These are phyloP conservation scores for Choricystis sp. DNA, from an alignment of 139 green algal genomes.

Conservation along the genomic window DNA sequence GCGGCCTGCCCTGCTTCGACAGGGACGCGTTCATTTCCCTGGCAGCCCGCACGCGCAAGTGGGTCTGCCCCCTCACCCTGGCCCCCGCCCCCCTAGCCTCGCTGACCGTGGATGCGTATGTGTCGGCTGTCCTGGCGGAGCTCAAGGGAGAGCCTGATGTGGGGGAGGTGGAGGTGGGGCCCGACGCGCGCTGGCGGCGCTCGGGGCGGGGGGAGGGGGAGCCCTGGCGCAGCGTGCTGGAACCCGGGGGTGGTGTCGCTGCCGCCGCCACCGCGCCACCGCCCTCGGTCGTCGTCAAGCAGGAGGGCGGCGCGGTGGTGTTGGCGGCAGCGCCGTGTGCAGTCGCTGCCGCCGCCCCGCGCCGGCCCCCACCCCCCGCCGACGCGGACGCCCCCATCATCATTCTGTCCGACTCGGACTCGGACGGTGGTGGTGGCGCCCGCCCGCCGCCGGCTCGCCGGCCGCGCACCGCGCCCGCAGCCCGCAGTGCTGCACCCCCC, in stretches of 20 bases:
- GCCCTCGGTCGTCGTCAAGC: neutral
- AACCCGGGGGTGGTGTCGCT: neutral
- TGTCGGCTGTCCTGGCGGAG: neutral
- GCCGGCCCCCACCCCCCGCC: no score
- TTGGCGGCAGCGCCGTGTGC: no score
- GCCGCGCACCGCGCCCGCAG: no score
- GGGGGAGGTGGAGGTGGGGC: neutral
- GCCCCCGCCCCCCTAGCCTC: neutral
- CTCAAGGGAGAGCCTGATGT: neutral
- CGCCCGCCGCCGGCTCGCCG: no score
- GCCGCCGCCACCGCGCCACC: neutral
- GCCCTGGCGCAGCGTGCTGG: neutral
- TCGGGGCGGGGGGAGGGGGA: neutral
- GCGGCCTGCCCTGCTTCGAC: neutral
- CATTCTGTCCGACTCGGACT: neutral
- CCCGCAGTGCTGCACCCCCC: no score
- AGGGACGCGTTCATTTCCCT: neutral
- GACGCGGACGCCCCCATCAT: neutral
- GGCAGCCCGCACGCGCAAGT: neutral
- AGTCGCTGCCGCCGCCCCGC: no score
- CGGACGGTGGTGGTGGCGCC: neutral
- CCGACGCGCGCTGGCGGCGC: neutral
- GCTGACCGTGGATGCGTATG: neutral
- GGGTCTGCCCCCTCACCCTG: neutral
- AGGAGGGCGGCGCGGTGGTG: neutral